Evolutionary conservation across 495 filamentous ascomycete genomes (phyloP).

Genomic region (Cercophora scortea): DNA sequence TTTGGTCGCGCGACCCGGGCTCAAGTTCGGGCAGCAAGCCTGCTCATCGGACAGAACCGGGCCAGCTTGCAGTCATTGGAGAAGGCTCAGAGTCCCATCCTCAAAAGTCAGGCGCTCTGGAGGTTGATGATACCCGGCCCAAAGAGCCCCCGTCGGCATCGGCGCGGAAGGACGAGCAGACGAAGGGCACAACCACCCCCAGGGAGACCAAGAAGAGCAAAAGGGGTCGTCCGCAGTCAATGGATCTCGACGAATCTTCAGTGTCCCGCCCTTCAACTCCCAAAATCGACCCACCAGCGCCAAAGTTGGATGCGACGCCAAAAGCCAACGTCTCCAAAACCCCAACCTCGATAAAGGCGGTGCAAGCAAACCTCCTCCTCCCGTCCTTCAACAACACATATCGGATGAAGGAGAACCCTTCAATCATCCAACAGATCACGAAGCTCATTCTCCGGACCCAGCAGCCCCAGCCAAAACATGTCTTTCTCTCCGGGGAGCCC

Average conservation of each 20-base stretch:
- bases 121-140: conserved; percentile 32
- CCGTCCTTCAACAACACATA: conserved; percentile 65
- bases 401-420: conserved; percentile 54
- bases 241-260: conserved; percentile 36
- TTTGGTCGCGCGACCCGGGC: conserved; percentile 66
- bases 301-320: conserved; percentile 19
- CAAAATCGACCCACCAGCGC: conserved; percentile 16
- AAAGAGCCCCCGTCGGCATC: conserved; percentile 29
- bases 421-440: conserved; percentile 64
- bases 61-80: conserved; percentile 63
- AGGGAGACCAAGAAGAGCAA: conserved; percentile 38
- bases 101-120: conserved; percentile 49
- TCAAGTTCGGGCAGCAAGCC: conserved; percentile 27
- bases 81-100: conserved; percentile 57
- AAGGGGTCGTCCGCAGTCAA: conserved; percentile 38
- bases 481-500: conserved; percentile 60
- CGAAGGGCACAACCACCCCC: conserved; percentile 11
- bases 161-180: conserved; percentile 18
- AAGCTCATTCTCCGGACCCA: conserved; percentile 56
- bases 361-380: conserved; percentile 51
- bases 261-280: conserved; percentile 26
- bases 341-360: conserved; percentile 25
- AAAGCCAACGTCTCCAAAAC: conserved; percentile 24
- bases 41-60: conserved; percentile 34
- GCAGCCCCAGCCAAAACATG: conserved; percentile 56